A percentile compares a stretch with the other conserved stretches of the same genome.
phyloP scores from a whole-genome alignment of 2,329 filamentous ascomycete species.

The Colletotrichum liriopes region DNA sequence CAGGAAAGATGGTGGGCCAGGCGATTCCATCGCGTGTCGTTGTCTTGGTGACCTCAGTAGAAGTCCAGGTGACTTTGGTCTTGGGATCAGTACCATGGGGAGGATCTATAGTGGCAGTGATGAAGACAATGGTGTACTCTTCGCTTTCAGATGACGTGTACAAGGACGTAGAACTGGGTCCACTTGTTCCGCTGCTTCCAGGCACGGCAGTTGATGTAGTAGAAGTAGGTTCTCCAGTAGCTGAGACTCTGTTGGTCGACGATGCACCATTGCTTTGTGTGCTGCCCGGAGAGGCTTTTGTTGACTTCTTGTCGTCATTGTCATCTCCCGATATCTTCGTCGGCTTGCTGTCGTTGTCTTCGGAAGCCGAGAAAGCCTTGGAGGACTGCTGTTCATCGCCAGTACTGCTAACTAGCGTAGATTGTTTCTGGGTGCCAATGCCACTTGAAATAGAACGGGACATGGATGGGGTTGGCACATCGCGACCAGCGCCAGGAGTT shows the following conservation, averaged over 20 bases:
- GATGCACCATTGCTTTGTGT: background rate
- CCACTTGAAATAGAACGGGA: background rate
- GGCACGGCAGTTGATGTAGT: background rate
- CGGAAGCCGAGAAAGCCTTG: background rate
- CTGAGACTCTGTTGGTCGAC: background rate
- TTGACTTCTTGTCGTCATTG: background rate
- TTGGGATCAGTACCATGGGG: background rate
- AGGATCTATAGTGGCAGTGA: constrained; percentile 3
- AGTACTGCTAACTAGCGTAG: no score
- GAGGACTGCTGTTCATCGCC: background rate
- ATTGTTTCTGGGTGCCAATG: background rate
- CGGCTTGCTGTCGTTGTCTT: background rate
- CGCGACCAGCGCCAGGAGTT: background rate
- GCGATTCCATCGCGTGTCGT: constrained; percentile 12
- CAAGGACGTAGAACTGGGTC: background rate
- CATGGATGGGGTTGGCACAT: background rate
- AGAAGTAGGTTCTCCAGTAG: background rate
- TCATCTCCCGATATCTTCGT: background rate
- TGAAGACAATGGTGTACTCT: background rate
- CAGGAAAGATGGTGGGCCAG: constrained; percentile 22
- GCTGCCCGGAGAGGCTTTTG: background rate
- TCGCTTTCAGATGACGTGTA: background rate
- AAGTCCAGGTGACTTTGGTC: constrained; percentile 16
- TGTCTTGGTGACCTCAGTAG: constrained; percentile 18
- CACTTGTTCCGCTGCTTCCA: background rate